Percentiles rank a stretch among this genome's conserved stretches.
phyloP scores from a whole-genome alignment of 495 filamentous ascomycete species.

The Neurospora sp. region DNA sequence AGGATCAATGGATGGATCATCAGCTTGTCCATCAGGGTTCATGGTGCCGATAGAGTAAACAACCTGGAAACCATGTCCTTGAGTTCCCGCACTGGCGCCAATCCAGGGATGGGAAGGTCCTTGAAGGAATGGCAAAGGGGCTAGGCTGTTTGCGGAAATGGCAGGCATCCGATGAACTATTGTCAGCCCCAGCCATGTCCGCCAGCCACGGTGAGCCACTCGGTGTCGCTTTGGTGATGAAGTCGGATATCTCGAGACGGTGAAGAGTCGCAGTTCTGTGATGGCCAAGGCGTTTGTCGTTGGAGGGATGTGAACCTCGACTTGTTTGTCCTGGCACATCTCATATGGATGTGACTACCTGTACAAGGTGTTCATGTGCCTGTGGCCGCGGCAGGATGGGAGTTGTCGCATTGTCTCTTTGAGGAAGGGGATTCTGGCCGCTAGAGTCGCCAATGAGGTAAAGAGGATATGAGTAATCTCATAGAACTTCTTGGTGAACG shows the following conservation, averaged over 20 bases:
- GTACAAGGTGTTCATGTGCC: neutral
- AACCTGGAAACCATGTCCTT: no score
- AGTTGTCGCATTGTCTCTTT: neutral
- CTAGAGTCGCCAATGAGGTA: neutral
- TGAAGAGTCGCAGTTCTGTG: neutral
- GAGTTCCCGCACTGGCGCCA: no score
- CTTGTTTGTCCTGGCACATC: neutral
- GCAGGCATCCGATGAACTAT: neutral
- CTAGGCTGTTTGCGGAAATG: neutral
- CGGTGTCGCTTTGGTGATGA: neutral
- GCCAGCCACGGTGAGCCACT: neutral
- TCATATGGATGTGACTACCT: neutral
- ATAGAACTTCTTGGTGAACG: neutral
- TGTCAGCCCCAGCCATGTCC: neutral
- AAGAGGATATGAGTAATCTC: neutral
- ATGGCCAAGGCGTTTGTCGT: neutral
- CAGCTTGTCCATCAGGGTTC: no score
- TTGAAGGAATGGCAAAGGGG: neutral
- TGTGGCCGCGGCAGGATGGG: neutral
- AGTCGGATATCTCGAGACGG: neutral
- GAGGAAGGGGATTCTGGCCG: neutral
- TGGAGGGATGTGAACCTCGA: neutral
- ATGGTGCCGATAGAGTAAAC: no score
- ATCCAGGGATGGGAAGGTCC: neutral
- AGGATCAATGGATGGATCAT: no score